Base-by-base conservation (phyloP, 352 stramenopile genomes). In the Halophytophthora batemanensis region DNA sequence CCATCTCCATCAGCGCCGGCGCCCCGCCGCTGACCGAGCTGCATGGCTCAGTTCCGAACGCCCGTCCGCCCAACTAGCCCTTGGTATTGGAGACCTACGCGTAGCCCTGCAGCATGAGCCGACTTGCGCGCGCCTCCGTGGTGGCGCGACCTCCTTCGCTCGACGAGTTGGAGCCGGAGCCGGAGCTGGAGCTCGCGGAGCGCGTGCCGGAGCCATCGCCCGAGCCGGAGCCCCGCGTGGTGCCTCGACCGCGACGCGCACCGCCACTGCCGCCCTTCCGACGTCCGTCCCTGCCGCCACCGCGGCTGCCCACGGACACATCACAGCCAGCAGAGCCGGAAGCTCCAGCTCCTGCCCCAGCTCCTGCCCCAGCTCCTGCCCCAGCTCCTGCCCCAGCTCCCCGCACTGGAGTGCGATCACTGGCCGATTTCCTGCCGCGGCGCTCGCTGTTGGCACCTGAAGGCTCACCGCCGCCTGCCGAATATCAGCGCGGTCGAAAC, bases 381-480 rank as follows among this genome's bases (percentile, higher is more conserved):
- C n/a, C n/a, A n/a, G n/a, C n/a, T n/a, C n/a, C n/a, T n/a, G n/a
- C n/a, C n/a, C n/a, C n/a, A n/a, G 10, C 31, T 19, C 36, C 14
- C 28, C 40, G 29, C 6, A 31, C 29, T 13, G 28, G 11, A 25
- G 56, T 47, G 53, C 64, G 36, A 33, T 70, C 64, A 25, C 45
- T 70, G 17, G 56, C 49, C 8, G 43, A 61, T 46, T 63, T 52
- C 17, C 57, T 77, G 22, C 68, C 68, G 1, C 54, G 68, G 15
- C 48, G 64, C 0, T 77, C 68, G 23, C 43, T 71, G 41, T 21
- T 77, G 7, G 68, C 49, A 2, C 61, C 61, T 3, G 54, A 66
- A 45, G 45, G 38, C 8, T 33, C 48, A 39, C 53, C 56, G 28
- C 63, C 42, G 8, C 36, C 33, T 13, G 45, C 59, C 8, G 45